These are phyloP conservation scores for Ichthyophthirius multifiliis DNA, from an alignment of 169 alveolate genomes.

Conservation along the genomic window DNA sequence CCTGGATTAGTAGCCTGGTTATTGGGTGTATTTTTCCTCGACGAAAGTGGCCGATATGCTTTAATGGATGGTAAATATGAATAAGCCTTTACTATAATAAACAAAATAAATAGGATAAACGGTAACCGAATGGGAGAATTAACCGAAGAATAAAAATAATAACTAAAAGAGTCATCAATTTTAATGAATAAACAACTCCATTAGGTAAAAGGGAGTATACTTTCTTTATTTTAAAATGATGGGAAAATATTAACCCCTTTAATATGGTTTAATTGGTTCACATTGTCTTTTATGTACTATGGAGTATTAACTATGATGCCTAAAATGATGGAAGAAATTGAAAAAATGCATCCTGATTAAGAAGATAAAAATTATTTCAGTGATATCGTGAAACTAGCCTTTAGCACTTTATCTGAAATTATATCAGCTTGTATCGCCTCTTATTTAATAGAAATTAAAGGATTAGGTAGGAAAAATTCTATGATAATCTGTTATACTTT, in stretches of 20 bases:
- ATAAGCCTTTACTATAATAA: slow-evolving; percentile 11
- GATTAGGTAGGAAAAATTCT: slow-evolving; percentile 38
- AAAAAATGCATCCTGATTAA: not conserved
- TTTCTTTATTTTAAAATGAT: slow-evolving; percentile 14
- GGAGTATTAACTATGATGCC: slow-evolving; percentile 35
- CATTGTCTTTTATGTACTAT: slow-evolving; percentile 23
- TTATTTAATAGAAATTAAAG: slow-evolving; percentile 18
- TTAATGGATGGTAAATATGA: slow-evolving; percentile 8
- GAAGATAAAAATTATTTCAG: not conserved
- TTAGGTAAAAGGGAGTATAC: slow-evolving; percentile 2
- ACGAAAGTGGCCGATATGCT: slow-evolving; percentile 21
- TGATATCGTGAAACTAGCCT: slow-evolving; percentile 10
- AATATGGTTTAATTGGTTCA: slow-evolving; percentile 41
- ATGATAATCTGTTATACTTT: slow-evolving; percentile 16
- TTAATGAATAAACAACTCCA: slow-evolving; percentile 8
- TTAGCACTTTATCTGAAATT: slow-evolving; percentile 27
- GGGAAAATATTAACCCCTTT: slow-evolving; percentile 10
- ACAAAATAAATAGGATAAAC: slow-evolving; percentile 10
- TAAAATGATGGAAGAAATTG: slow-evolving; percentile 9
- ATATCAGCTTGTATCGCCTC: slow-evolving; percentile 26
- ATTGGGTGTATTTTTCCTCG: not conserved
- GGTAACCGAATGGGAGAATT: slow-evolving; percentile 18
- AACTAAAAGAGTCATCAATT: not conserved
- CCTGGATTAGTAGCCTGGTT: slow-evolving; percentile 37
- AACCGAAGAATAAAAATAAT: not conserved